These are phyloP conservation scores for Polymyxa betae DNA, from an alignment of 208 protist genomes.

Conservation along the genomic window DNA sequence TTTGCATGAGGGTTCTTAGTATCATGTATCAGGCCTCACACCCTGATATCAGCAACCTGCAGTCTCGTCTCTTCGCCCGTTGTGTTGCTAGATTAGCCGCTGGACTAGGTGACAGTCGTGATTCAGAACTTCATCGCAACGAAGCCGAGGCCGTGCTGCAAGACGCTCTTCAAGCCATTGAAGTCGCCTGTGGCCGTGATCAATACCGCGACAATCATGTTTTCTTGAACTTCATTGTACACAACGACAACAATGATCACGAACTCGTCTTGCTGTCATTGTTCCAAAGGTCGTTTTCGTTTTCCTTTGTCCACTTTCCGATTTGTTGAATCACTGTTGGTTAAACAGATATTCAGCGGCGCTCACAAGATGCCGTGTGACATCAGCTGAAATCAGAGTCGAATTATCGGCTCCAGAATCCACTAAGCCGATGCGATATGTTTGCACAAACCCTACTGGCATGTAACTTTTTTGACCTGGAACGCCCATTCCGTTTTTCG, in stretches of 20 bases:
- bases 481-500: background rate
- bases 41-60: background rate
- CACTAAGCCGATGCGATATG: background rate
- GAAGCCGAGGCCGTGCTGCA: constrained; percentile 10
- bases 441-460: background rate
- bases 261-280: background rate
- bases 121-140: background rate
- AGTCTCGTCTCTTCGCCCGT: background rate
- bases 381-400: background rate
- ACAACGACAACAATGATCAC: background rate
- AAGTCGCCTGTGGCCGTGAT: background rate
- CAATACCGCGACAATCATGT: constrained; percentile 33
- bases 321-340: background rate
- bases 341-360: background rate
- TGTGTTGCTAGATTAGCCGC: background rate
- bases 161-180: constrained; percentile 11
- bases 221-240: constrained; percentile 6
- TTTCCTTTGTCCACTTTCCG: background rate
- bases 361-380: background rate
- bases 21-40: background rate
- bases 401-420: background rate
- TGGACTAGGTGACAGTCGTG: background rate
- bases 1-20: no score
- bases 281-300: background rate
- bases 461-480: background rate